These are phyloP conservation scores for Talaromyces sp. DNA, from an alignment of 2,329 filamentous ascomycete species.

Conservation along the genomic window DNA sequence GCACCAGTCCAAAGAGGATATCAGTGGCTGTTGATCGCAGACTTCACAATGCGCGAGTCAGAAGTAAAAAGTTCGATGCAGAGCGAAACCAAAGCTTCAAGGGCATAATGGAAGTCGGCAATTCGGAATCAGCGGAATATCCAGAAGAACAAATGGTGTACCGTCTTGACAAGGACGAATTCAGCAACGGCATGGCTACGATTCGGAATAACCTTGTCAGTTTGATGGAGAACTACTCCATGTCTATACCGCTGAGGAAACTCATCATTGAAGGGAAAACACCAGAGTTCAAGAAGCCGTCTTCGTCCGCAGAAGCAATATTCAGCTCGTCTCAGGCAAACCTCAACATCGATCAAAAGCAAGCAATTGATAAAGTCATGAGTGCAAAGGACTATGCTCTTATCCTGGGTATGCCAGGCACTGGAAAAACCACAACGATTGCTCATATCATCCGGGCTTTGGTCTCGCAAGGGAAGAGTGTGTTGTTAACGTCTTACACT, in stretches of 20 bases:
- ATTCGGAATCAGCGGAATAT: conserved; percentile 30
- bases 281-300: conserved; percentile 67
- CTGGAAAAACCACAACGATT: conserved; percentile 97
- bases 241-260: conserved; percentile 69
- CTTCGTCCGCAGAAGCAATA: conserved; percentile 63
- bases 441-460: conserved; percentile 93
- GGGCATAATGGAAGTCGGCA: conserved; percentile 79
- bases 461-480: conserved; percentile 84
- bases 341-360: conserved; percentile 83
- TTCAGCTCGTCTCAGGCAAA: conserved; percentile 55
- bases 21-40: conserved; percentile 87
- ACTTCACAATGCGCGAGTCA: conserved; percentile 80
- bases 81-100: conserved; percentile 78
- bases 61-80: conserved; percentile 72
- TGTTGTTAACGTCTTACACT: conserved; percentile 91
- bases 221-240: conserved; percentile 77
- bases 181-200: conserved; percentile 94
- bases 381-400: conserved; percentile 91
- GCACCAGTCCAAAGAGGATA: conserved; percentile 71
- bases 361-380: conserved; percentile 92
- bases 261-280: conserved; percentile 75
- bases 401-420: conserved; percentile 97
- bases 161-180: conserved; percentile 94
- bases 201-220: conserved; percentile 92
- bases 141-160: conserved; percentile 61